Base-by-base conservation (phyloP, 2,329 filamentous ascomycete species). In the Coleophoma cylindrospora region DNA sequence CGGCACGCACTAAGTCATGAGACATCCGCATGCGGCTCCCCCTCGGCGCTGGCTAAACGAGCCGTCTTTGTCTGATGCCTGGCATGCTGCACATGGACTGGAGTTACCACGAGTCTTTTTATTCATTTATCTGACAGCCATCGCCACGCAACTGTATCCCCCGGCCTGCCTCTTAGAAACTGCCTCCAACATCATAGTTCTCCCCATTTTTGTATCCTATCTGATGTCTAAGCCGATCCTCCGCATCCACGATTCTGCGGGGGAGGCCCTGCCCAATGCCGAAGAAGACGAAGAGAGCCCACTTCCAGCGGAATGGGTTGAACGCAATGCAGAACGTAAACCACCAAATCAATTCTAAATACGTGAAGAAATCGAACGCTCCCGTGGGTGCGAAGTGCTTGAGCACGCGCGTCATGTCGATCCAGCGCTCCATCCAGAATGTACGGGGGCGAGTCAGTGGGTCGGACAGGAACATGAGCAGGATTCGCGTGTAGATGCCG, bases 251-350 rank as follows among this genome's bases (percentile, higher is more conserved):
- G 22, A 94, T 73, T 13, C 70, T 73, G 66, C 79, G 74, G 0
- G 89, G 89, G 43, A 94, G 63, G 17, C 73, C 73, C 40, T 79
- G 74, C 0, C 87, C 88, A 32, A 92, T 65, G 0, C 90, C 89
- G 52, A 86, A 86, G 60, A 95, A 84, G 14, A 95, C 88, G 64
- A 95, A 95, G 0, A 84, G 64, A 0, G 85, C 87, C 90, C 89
- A 95, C 72, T 95, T 95, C 89, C 89, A 95, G 9, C 89, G 74
- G 67, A 95, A 95, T 0, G 90, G 90, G 63, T 95, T 95, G 60
- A 94, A 77, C 4, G 77, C 71, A 40, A 92, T 82, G 50, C 86
- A 86, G 62, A 94, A 95, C 6, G 82, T 65, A 57, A 92, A 94
- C 90, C 89, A 95, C 74, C 88, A 95, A 4, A 94, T 64, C 46